Percentiles rank a stretch among this genome's conserved stretches.
phyloP scores from a whole-genome alignment of 106 monocot species.

The Vanilla planifolia region DNA sequence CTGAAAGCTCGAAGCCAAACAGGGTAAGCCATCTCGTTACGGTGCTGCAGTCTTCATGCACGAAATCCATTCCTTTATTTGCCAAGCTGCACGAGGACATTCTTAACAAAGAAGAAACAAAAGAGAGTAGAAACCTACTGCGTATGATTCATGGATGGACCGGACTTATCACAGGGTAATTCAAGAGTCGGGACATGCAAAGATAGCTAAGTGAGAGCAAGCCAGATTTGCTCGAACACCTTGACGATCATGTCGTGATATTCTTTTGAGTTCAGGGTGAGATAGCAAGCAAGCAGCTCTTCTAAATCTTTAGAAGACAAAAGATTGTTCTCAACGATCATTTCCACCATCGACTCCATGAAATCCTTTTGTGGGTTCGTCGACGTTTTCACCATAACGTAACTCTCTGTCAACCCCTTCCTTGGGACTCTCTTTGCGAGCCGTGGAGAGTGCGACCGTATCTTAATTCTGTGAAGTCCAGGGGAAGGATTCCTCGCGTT shows the following conservation, averaged over 20 bases:
- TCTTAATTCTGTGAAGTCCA: constrained; percentile 10
- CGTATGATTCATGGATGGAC: no score
- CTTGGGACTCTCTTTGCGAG: neutral
- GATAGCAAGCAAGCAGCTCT: constrained; percentile 76
- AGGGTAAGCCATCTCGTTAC: no score
- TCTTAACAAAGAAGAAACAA: no score
- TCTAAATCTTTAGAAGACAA: constrained; percentile 43
- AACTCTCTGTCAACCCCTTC: constrained; percentile 28
- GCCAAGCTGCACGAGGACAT: no score
- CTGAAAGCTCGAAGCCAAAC: no score
- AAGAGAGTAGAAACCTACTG: no score
- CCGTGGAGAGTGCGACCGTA: constrained; percentile 4
- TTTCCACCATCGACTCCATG: constrained; percentile 86
- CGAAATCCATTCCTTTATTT: no score
- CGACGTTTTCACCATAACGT: constrained; percentile 68
- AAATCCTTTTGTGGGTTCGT: constrained; percentile 69
- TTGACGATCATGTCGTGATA: constrained; percentile 72
- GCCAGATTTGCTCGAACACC: constrained; percentile 82
- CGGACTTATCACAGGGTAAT: no score
- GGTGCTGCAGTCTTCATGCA: no score
- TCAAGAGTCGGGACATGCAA: no score
- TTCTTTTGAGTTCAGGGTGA: constrained; percentile 69
- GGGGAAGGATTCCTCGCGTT: neutral
- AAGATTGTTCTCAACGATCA: constrained; percentile 81
- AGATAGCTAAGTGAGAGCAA: constrained; percentile 53